Conservation (phyloP, 1,284 basidiomycete genomes). For the Fomitopsis schrenkii region DNA sequence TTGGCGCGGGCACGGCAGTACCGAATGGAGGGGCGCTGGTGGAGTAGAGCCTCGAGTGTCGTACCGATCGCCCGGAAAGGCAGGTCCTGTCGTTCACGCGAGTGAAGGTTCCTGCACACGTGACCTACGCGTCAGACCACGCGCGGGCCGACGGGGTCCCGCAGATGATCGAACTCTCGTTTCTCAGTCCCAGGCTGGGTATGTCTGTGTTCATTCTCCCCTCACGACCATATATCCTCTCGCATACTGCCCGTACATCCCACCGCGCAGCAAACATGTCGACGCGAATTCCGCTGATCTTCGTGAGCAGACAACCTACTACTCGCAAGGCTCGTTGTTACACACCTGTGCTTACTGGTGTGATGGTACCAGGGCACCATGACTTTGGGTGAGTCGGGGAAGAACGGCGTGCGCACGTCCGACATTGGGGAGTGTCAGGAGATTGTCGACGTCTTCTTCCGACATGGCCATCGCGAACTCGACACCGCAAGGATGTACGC, state of each 20-base stretch:
- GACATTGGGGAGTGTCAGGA: slow-evolving; percentile 37
- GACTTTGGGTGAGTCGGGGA: slow-evolving; percentile 43
- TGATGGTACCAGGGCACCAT: slow-evolving; percentile 38
- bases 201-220: background rate
- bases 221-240: background rate
- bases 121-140: slow-evolving; percentile 1
- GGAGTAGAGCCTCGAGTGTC: background rate
- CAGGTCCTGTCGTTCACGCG: slow-evolving; percentile 3
- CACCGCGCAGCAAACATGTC: slow-evolving; percentile 3
- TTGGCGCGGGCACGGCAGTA: background rate
- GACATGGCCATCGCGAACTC: slow-evolving; percentile 39
- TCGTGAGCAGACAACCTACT: slow-evolving; percentile 1
- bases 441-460: slow-evolving; percentile 43
- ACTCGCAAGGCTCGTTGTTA: background rate
- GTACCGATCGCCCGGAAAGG: slow-evolving; percentile 1
- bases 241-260: background rate
- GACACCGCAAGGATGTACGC: slow-evolving; percentile 49
- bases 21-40: background rate
- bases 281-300: slow-evolving; percentile 9
- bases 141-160: slow-evolving; percentile 5
- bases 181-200: background rate
- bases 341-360: background rate
- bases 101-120: background rate
- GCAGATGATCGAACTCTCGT: background rate
- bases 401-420: slow-evolving; percentile 37